Evolutionary conservation across 2,329 filamentous ascomycete species (phyloP).

Genomic region (Trichoderma koningiopsis): DNA sequence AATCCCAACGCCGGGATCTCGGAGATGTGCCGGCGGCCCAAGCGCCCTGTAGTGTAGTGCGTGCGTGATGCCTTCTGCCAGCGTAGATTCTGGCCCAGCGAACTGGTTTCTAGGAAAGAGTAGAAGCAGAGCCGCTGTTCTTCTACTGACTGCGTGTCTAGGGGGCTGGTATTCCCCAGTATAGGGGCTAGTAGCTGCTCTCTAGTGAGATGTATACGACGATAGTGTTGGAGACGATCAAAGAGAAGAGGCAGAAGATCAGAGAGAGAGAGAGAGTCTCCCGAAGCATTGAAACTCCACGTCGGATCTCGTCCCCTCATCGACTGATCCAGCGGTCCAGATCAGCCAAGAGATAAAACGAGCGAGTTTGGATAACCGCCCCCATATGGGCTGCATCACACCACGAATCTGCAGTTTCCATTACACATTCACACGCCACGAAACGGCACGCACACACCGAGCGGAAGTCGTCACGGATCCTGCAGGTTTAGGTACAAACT

Average conservation of each 20-base stretch:
- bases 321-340: background rate
- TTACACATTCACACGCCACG: background rate
- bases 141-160: background rate
- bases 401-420: background rate
- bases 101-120: background rate
- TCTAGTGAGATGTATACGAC: background rate
- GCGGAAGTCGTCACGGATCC: background rate
- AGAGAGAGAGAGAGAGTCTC: background rate
- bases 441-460: background rate
- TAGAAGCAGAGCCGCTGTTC: background rate
- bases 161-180: background rate
- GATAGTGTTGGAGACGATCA: background rate
- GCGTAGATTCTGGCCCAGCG: background rate
- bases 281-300: background rate
- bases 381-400: background rate
- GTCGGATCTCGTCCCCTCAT: background rate
- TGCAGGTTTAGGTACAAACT: background rate
- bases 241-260: background rate
- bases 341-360: background rate
- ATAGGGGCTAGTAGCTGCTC: background rate
- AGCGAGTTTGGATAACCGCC: background rate
- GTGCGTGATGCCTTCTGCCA: background rate
- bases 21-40: conserved; percentile 17
- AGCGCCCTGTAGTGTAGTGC: background rate
- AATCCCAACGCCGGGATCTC: conserved; percentile 23